phyloP scores from a whole-genome alignment of 2,329 filamentous ascomycete species.

The Stromatinia cepivora region DNA sequence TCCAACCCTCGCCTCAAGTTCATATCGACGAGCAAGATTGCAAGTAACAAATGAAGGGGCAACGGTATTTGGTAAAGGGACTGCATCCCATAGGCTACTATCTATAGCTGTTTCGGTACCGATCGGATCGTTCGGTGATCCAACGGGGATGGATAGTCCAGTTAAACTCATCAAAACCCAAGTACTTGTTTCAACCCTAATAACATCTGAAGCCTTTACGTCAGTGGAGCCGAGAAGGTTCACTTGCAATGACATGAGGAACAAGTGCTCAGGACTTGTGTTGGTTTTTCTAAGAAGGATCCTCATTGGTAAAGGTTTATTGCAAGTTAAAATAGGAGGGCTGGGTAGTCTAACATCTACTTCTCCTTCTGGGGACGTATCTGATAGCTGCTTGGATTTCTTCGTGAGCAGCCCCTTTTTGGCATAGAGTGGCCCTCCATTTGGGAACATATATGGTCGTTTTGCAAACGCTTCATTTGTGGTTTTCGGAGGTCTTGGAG shows the following conservation, averaged over 20 bases:
- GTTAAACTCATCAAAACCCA: constrained; percentile 75
- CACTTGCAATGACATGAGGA: constrained; percentile 77
- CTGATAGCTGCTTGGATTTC: constrained; percentile 37
- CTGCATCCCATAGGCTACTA: constrained; percentile 68
- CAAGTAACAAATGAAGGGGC: constrained; percentile 86
- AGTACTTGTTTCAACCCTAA: constrained; percentile 66
- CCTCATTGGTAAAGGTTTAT: constrained; percentile 77
- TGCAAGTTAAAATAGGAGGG: constrained; percentile 86
- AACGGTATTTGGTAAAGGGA: constrained; percentile 78
- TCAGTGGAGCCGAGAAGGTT: constrained; percentile 78
- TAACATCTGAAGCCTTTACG: constrained; percentile 74
- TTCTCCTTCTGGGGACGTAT: constrained; percentile 70
- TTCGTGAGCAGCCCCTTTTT: constrained; percentile 40
- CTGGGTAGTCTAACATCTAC: constrained; percentile 77
- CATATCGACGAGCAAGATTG: constrained; percentile 80
- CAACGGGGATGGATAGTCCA: constrained; percentile 71
- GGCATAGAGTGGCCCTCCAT: constrained; percentile 41
- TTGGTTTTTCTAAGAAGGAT: constrained; percentile 77
- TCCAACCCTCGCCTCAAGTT: constrained; percentile 78
- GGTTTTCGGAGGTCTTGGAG: constrained; percentile 66
- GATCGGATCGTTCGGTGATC: constrained; percentile 56
- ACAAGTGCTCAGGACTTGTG: constrained; percentile 67
- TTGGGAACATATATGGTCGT: constrained; percentile 61
- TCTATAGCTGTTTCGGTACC: constrained; percentile 71
- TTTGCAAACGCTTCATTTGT: constrained; percentile 83